Percentiles rank a stretch among this genome's conserved stretches.
These are phyloP conservation scores for Fragaria iinumae DNA, from an alignment of 306 rosid genomes.

Conservation along the genomic window DNA sequence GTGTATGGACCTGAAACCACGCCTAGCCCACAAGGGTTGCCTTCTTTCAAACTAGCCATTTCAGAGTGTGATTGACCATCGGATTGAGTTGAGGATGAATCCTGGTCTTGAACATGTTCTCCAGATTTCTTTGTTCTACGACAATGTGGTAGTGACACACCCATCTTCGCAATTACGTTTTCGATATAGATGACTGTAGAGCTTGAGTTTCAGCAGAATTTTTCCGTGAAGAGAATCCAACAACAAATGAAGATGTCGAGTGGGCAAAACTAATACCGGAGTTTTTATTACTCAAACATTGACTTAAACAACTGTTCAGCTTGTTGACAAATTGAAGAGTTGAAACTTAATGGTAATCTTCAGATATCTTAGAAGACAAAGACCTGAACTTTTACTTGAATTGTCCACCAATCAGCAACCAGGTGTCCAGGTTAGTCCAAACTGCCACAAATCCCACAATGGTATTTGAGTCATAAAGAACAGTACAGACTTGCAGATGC, in stretches of 20 bases:
- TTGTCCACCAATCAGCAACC: constrained; percentile 29
- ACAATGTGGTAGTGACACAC: constrained; percentile 36
- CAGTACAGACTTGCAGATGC: not conserved
- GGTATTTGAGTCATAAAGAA: constrained; percentile 21
- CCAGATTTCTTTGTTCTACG: constrained; percentile 39
- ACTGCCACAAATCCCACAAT: constrained; percentile 21
- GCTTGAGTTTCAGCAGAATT: constrained; percentile 34
- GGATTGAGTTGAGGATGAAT: constrained; percentile 66
- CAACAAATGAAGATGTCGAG: constrained; percentile 21
- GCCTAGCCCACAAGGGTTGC: constrained; percentile 23
- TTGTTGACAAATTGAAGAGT: constrained; percentile 17
- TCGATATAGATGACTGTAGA: constrained; percentile 43
- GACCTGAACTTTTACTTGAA: constrained; percentile 28
- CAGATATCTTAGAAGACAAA: constrained; percentile 14
- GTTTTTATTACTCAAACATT: constrained; percentile 33
- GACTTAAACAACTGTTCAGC: constrained; percentile 29
- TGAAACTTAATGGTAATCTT: constrained; percentile 25
- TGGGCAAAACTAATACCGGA: constrained; percentile 26
- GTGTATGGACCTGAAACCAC: constrained; percentile 40
- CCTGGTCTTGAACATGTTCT: constrained; percentile 54
- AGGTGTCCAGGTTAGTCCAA: constrained; percentile 13
- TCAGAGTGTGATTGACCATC: constrained; percentile 49
- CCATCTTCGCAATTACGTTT: constrained; percentile 45
- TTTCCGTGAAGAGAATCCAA: constrained; percentile 30
- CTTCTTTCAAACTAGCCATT: constrained; percentile 32